Conservation (phyloP, 192 early-diverging fungal genomes). For the Dissophora globulifera region DNA sequence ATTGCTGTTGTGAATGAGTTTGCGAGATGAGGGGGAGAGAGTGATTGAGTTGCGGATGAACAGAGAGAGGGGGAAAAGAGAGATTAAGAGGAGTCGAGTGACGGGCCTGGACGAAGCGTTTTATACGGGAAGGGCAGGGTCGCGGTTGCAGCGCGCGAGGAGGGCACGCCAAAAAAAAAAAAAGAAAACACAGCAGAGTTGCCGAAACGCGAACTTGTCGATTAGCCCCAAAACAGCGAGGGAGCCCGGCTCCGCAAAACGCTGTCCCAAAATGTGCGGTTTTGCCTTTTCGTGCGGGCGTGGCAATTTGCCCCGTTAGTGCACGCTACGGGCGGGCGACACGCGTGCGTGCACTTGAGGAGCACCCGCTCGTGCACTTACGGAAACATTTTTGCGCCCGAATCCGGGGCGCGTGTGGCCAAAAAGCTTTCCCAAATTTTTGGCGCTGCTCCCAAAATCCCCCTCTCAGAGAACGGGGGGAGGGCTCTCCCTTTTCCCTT, state of each 20-base stretch:
- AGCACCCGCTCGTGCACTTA: too few relatives aligned
- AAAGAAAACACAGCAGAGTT: too few relatives aligned
- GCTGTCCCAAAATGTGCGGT: neutral
- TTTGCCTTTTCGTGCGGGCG: too few relatives aligned
- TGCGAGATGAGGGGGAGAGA: neutral
- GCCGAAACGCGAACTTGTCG: neutral
- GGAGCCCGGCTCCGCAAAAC: too few relatives aligned
- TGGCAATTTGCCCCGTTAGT: too few relatives aligned
- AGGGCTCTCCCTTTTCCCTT: neutral
- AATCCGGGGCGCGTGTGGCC: too few relatives aligned
- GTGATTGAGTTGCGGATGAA: slow-evolving; percentile 3
- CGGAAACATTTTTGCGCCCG: too few relatives aligned
- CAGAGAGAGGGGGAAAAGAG: slow-evolving; percentile 4
- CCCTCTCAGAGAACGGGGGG: too few relatives aligned
- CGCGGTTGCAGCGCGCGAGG: neutral
- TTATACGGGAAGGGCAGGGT: neutral
- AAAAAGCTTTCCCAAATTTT: too few relatives aligned
- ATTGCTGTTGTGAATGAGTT: slow-evolving; percentile 40
- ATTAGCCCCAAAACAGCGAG: too few relatives aligned
- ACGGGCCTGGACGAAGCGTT: too few relatives aligned
- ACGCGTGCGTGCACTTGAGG: neutral
- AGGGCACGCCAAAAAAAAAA: slow-evolving; percentile 2
- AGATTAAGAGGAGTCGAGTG: neutral
- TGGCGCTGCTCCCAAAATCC: too few relatives aligned
- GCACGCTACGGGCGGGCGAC: neutral